These are phyloP conservation scores for Morella rubra DNA, from an alignment of 306 rosid genomes.

Conservation along the genomic window DNA sequence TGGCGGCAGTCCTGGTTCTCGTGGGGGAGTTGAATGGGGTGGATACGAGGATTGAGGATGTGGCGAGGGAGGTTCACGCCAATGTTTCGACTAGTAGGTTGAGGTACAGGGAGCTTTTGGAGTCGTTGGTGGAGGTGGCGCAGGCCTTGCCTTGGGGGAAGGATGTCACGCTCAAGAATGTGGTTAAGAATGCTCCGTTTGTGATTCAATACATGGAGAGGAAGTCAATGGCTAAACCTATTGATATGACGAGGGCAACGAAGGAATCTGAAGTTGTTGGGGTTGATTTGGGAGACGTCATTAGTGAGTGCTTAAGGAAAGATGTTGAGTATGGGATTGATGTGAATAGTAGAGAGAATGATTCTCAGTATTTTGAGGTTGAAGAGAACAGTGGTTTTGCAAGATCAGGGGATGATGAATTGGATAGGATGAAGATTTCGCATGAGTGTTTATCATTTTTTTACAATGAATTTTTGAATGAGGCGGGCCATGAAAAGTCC, in stretches of 20 bases:
- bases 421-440: constrained; percentile 46
- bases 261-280: constrained; percentile 27
- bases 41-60: constrained; percentile 43
- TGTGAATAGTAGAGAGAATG: constrained; percentile 24
- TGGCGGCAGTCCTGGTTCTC: constrained; percentile 66
- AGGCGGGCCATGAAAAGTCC: constrained; percentile 20
- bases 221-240: constrained; percentile 53
- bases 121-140: constrained; percentile 68
- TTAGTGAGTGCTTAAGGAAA: constrained; percentile 48
- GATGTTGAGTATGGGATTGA: constrained; percentile 29
- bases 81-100: constrained; percentile 51
- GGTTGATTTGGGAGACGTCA: constrained; percentile 53
- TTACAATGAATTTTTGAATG: constrained; percentile 40
- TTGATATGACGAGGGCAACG: constrained; percentile 29
- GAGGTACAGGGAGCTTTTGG: constrained; percentile 62
- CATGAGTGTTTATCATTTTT: constrained; percentile 62
- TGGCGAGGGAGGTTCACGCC: constrained; percentile 59
- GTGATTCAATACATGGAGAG: constrained; percentile 75
- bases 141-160: constrained; percentile 86
- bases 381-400: constrained; percentile 13
- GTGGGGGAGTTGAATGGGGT: constrained; percentile 62
- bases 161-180: constrained; percentile 61
- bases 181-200: constrained; percentile 55
- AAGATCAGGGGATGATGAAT: constrained; percentile 9
- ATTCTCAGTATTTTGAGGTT: constrained; percentile 34